phyloP scores from a whole-genome alignment of 2,329 filamentous ascomycete species.

The Monilinia laxa region DNA sequence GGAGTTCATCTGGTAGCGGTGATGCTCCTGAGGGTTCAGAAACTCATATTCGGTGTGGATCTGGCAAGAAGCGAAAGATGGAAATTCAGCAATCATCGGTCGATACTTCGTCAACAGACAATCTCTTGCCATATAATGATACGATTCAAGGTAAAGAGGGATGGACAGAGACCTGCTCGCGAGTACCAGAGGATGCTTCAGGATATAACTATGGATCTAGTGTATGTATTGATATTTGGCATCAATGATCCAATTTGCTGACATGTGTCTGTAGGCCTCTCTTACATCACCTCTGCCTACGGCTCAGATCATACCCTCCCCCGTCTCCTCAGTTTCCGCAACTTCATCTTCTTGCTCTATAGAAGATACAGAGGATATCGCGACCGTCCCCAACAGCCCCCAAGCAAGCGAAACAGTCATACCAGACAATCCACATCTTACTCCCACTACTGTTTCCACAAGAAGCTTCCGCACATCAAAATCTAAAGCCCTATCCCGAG shows the following conservation, averaged over 20 bases:
- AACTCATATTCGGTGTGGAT: too few species aligned
- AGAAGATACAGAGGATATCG: not conserved
- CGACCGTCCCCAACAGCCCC: too few species aligned
- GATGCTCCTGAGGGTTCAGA: not conserved
- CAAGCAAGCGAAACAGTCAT: not conserved
- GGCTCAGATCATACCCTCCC: not conserved
- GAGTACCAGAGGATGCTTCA: too few species aligned
- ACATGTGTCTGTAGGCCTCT: not conserved
- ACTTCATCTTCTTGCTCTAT: not conserved
- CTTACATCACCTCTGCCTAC: not conserved
- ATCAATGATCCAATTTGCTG: not conserved
- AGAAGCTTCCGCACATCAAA: not conserved
- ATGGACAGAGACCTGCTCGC: not conserved
- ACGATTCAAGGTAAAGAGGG: fast-evolving
- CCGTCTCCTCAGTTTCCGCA: not conserved
- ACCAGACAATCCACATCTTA: not conserved
- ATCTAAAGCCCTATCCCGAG: conserved; percentile 6
- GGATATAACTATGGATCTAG: not conserved
- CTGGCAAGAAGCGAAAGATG: not conserved
- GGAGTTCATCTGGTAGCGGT: not conserved
- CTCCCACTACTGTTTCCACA: not conserved
- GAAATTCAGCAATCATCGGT: not conserved
- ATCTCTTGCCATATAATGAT: not conserved
- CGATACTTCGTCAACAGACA: not conserved
- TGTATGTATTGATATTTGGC: not conserved